phyloP scores from a whole-genome alignment of 768 basidiomycete genomes.

The Lactarius trivialis region DNA sequence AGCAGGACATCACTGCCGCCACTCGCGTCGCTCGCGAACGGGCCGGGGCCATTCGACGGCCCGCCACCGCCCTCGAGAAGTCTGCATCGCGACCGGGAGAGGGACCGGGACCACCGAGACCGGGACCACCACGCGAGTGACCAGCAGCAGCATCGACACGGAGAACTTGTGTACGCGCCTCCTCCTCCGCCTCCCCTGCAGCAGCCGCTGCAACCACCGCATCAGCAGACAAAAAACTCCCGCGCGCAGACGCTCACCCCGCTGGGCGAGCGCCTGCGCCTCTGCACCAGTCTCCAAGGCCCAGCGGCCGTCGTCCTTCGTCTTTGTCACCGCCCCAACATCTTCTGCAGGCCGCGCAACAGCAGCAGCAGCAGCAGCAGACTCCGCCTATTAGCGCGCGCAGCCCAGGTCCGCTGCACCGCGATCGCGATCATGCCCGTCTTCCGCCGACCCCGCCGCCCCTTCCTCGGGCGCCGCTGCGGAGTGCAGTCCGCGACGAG shows the following conservation, averaged over 20 bases:
- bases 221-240: conserved; percentile 23
- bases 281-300: conserved; percentile 19
- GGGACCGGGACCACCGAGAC: neutral
- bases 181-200: conserved; percentile 17
- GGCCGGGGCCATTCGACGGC: conserved; percentile 4
- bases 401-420: conserved; percentile 4
- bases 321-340: conserved; percentile 9
- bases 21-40: conserved; percentile 11
- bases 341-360: conserved; percentile 5
- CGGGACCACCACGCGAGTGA: neutral
- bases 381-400: conserved; percentile 15
- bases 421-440: neutral
- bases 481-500: conserved; percentile 11
- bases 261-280: conserved; percentile 26
- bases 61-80: conserved; percentile 8
- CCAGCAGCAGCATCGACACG: neutral
- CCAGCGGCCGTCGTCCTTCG: conserved; percentile 22
- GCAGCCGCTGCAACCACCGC: conserved; percentile 15
- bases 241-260: conserved; percentile 25
- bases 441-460: conserved; percentile 8
- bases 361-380: conserved; percentile 1
- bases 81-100: neutral
- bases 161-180: conserved; percentile 13
- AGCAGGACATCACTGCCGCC: conserved; percentile 10
- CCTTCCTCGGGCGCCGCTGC: neutral